Conservation (phyloP, 768 basidiomycete species). For the Pisolithus orientalis region DNA sequence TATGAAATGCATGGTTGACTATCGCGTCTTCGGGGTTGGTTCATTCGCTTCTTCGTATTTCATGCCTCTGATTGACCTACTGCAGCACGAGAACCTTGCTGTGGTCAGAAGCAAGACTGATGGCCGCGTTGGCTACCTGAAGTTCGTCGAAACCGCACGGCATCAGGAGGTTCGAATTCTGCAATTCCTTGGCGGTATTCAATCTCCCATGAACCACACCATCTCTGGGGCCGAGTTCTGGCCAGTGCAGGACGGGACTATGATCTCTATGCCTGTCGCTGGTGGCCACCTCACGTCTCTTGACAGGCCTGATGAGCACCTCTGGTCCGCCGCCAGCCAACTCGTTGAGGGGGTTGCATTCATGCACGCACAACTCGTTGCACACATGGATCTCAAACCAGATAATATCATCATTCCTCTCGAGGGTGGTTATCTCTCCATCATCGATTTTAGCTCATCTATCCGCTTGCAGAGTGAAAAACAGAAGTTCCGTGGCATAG, state of each 20-base stretch:
- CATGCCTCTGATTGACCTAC: background rate
- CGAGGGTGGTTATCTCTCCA: no score
- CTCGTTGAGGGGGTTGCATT: background rate
- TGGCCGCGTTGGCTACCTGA: slow-evolving; percentile 3
- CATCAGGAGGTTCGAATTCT: slow-evolving; percentile 5
- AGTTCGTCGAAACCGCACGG: slow-evolving; percentile 2
- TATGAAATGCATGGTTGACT: slow-evolving; percentile 1
- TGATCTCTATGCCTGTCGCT: background rate
- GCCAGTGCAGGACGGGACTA: background rate
- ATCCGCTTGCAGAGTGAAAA: no score
- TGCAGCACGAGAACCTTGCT: slow-evolving; percentile 12
- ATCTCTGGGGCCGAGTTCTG: background rate
- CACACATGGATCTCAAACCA: background rate
- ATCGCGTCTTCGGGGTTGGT: background rate
- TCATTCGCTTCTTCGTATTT: background rate
- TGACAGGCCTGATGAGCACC: background rate
- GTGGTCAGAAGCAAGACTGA: background rate
- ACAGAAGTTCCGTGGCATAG: no score
- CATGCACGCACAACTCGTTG: background rate
- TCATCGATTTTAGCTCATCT: no score
- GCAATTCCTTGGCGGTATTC: slow-evolving; percentile 2
- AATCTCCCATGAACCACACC: slow-evolving; percentile 3
- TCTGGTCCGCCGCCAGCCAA: background rate
- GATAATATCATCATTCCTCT: no score
- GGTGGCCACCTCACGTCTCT: background rate